A percentile compares a stretch with the other conserved stretches of the same genome.
Conservation (phyloP, 805 yeast species). For the Candida ficus region DNA sequence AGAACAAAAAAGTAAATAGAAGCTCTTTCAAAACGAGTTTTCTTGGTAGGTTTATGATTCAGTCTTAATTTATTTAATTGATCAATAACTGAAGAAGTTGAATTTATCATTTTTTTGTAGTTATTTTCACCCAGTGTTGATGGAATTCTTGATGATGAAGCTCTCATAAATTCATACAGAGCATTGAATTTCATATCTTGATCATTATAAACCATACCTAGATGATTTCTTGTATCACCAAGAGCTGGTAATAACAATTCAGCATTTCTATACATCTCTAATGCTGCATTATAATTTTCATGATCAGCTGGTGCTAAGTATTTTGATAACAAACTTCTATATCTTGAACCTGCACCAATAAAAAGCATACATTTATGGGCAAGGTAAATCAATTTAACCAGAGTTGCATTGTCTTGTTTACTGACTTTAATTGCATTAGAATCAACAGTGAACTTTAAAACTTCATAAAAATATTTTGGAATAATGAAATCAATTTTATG, state of each 20-base stretch:
- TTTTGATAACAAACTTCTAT: constrained; percentile 37
- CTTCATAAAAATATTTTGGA: constrained; percentile 15
- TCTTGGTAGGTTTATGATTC: constrained; percentile 6
- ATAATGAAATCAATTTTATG: constrained; percentile 30
- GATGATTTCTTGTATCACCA: constrained; percentile 61
- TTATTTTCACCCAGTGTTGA: constrained; percentile 35
- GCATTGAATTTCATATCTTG: constrained; percentile 22
- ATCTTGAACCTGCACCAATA: constrained; percentile 56
- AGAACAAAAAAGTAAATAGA: constrained; percentile 29
- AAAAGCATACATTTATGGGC: constrained; percentile 46
- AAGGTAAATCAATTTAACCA: constrained; percentile 33
- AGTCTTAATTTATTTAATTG: constrained; percentile 23
- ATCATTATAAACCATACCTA: constrained; percentile 50
- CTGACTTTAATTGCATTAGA: constrained; percentile 10
- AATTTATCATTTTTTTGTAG: constrained; percentile 29
- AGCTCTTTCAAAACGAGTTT: constrained; percentile 16
- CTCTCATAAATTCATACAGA: constrained; percentile 40
- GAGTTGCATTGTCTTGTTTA: constrained; percentile 6
- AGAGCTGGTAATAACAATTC: constrained; percentile 57
- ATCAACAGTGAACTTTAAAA: constrained; percentile 9
- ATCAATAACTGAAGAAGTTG: constrained; percentile 26
- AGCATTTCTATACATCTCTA: constrained; percentile 46
- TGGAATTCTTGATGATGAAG: constrained; percentile 38
- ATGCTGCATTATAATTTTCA: constrained; percentile 38
- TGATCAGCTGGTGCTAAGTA: constrained; percentile 30